These are phyloP conservation scores for Salicornia ramosissima DNA, from an alignment of 148 eudicot species.

Conservation along the genomic window DNA sequence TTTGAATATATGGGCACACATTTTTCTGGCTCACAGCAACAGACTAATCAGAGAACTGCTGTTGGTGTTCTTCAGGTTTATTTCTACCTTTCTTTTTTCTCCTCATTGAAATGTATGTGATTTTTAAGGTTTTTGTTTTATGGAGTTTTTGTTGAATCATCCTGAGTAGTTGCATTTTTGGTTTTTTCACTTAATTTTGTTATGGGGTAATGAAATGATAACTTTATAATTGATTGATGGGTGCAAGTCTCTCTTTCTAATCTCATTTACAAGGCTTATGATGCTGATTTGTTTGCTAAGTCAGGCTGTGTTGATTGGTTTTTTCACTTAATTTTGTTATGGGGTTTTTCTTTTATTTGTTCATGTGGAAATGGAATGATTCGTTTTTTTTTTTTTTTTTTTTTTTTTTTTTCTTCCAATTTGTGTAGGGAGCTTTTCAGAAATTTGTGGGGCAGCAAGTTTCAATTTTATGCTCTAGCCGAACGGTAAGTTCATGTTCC, in stretches of 20 bases:
- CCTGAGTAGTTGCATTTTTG: not conserved
- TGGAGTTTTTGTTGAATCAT: not conserved
- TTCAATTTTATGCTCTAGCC: conserved; percentile 78
- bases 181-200: not conserved
- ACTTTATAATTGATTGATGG: not conserved
- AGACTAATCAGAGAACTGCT: conserved; percentile 58
- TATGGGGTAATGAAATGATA: not conserved
- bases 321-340: not conserved
- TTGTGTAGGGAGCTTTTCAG: conserved; percentile 73
- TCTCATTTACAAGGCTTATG: no score
- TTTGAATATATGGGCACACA: conserved; percentile 91
- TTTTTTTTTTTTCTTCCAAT: conserved; percentile 8
- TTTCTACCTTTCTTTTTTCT: not conserved
- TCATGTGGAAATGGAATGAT: not conserved
- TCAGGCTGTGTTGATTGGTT: no score
- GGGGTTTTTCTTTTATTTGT: not conserved
- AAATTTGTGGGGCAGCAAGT: conserved; percentile 92
- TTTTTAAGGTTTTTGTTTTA: not conserved
- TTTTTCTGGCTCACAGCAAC: conserved; percentile 82
- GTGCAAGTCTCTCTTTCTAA: not conserved
- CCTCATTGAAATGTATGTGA: not conserved
- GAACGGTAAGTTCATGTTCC: conserved; percentile 60
- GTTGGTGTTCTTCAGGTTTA: conserved; percentile 91
- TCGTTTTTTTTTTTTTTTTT: not conserved
- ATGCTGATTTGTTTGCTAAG: not conserved